Conservation (phyloP, 2,329 filamentous ascomycete species). For the Plectosphaerella cucumerina region DNA sequence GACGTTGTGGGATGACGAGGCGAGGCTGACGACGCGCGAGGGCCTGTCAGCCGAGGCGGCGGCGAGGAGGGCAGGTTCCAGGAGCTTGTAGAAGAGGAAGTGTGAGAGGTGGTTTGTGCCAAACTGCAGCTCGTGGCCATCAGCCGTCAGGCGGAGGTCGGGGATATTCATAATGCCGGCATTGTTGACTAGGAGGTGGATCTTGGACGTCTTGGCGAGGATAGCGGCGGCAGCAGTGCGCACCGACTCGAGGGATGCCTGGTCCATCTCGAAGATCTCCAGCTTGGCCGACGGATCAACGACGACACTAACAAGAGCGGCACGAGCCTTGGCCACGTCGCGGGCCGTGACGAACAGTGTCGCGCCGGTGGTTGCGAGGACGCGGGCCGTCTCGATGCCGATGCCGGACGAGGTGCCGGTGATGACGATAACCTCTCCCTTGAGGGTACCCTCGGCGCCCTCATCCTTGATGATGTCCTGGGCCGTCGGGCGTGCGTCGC, state of each 20-base stretch:
- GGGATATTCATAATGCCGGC: conserved; percentile 35
- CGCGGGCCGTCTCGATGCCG: conserved; percentile 38
- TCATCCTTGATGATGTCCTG: conserved; percentile 33
- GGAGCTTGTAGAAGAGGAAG: conserved; percentile 39
- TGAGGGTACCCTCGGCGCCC: conserved; percentile 23
- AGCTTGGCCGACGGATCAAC: conserved; percentile 12
- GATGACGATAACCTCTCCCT: conserved; percentile 34
- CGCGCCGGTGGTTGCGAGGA: conserved; percentile 32
- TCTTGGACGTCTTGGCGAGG: conserved; percentile 17
- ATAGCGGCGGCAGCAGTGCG: conserved; percentile 29
- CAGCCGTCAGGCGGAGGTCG: conserved; percentile 25
- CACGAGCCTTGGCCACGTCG: conserved; percentile 16
- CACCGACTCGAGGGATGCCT: conserved; percentile 25
- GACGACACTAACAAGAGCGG: conserved; percentile 16
- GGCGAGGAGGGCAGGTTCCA: conserved; percentile 36
- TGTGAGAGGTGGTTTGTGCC: conserved; percentile 41
- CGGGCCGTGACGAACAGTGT: conserved; percentile 19
- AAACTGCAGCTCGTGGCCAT: conserved; percentile 40
- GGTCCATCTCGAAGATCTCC: conserved; percentile 26
- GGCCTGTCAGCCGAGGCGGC: conserved; percentile 14
- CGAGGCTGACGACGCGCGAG: conserved; percentile 35
- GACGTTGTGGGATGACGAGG: conserved; percentile 9
- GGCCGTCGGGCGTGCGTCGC: conserved; percentile 35
- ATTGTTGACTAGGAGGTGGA: conserved; percentile 41
- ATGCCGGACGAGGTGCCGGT: conserved; percentile 39